Evolutionary conservation across 139 green algal genomes (phyloP).

Genomic region (Pedinophyceae sp.): DNA sequence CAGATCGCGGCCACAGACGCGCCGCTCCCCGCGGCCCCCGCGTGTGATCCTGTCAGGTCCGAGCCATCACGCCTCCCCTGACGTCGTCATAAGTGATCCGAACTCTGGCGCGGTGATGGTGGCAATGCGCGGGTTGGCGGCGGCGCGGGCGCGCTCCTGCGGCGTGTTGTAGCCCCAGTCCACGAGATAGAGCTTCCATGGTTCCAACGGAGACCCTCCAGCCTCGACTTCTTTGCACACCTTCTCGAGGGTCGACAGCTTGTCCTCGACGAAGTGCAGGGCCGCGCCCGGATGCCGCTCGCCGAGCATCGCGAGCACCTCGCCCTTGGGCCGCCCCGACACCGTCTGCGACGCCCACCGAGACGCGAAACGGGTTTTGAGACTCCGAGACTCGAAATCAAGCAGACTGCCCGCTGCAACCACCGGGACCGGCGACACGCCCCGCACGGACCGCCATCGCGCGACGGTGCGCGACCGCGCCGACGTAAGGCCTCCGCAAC

Average conservation of each 20-base stretch:
- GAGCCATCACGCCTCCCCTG: too few relatives aligned
- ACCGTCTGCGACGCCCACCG: slow-evolving; percentile 46
- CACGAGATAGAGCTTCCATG: slow-evolving; percentile 70
- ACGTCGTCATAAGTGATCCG: too few relatives aligned
- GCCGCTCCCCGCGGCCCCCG: too few relatives aligned
- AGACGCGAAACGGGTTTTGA: too few relatives aligned
- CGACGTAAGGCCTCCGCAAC: too few relatives aligned
- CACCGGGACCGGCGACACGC: too few relatives aligned
- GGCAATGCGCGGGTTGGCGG: slow-evolving; percentile 11
- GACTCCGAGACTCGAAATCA: too few relatives aligned
- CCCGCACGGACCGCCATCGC: too few relatives aligned
- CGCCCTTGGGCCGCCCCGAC: slow-evolving; percentile 56
- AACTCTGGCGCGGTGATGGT: not conserved
- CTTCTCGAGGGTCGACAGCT: slow-evolving; percentile 74
- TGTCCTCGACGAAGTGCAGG: slow-evolving; percentile 82
- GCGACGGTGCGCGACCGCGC: too few relatives aligned
- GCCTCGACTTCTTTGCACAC: slow-evolving; percentile 19
- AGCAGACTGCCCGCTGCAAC: too few relatives aligned
- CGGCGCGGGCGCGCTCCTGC: slow-evolving; percentile 30
- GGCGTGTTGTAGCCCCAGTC: slow-evolving; percentile 89
- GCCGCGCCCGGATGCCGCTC: slow-evolving; percentile 25
- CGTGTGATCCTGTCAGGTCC: too few relatives aligned
- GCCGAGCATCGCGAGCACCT: slow-evolving; percentile 49
- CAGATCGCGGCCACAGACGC: too few relatives aligned
- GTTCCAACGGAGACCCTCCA: not conserved